Evolutionary conservation across 148 eudicot genomes (phyloP).

Genomic region (Beta vulgaris): DNA sequence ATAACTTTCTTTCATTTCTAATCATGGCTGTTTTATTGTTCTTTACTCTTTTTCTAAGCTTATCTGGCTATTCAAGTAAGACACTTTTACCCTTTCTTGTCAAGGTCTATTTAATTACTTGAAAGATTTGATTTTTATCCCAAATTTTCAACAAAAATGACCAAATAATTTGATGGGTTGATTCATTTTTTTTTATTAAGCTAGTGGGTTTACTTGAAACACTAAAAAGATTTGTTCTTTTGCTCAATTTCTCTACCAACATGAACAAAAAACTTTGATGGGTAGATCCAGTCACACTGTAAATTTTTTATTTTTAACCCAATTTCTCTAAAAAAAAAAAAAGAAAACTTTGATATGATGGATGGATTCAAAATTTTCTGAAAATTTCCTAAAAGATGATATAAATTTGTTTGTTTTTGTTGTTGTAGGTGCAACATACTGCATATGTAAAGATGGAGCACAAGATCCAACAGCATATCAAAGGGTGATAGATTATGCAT

Average conservation of each 20-base stretch:
- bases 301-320: no score
- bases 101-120: neutral
- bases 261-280: no score
- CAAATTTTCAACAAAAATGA: neutral
- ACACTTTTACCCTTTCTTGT: neutral
- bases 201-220: no score
- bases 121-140: neutral
- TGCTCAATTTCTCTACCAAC: no score
- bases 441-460: conserved; percentile 57
- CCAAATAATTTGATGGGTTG: neutral
- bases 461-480: conserved; percentile 39
- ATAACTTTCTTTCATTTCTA: conserved; percentile 14
- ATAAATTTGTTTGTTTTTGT: neutral
- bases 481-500: conserved; percentile 69
- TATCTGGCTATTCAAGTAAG: conserved; percentile 44
- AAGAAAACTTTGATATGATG: no score
- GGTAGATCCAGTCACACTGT: no score
- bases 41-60: conserved; percentile 34
- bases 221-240: no score
- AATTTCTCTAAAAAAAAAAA: neutral
- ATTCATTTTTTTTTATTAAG: no score
- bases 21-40: conserved; percentile 35
- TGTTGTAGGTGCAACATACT: conserved; percentile 53
- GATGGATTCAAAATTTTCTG: neutral
- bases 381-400: no score